A percentile compares a stretch with the other conserved stretches of the same genome.
Conservation (phyloP, 2,329 filamentous ascomycete species). For the Ophiocordyceps camponoti-leonardi region DNA sequence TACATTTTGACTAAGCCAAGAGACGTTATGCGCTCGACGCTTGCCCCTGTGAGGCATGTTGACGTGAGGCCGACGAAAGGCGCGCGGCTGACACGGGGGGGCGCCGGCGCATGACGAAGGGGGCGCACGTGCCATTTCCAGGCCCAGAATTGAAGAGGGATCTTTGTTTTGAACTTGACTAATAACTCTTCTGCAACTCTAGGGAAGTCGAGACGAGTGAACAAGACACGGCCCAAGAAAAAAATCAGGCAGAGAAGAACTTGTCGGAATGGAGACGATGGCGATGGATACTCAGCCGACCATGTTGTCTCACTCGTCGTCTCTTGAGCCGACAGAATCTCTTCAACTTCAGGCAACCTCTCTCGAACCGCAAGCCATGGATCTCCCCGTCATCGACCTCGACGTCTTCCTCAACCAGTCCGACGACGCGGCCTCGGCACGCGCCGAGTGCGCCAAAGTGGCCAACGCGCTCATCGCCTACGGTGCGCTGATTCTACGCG, state of each 20-base stretch:
- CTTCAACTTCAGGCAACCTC: slow-evolving; percentile 3
- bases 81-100: background rate
- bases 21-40: background rate
- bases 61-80: background rate
- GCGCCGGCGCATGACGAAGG: background rate
- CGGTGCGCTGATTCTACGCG: slow-evolving; percentile 41
- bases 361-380: slow-evolving; percentile 24
- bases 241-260: background rate
- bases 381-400: slow-evolving; percentile 41
- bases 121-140: background rate
- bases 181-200: background rate
- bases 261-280: background rate
- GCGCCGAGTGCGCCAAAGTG: slow-evolving; percentile 33
- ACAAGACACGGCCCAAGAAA: too few relatives aligned
- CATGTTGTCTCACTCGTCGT: background rate
- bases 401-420: slow-evolving; percentile 34
- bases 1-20: background rate
- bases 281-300: background rate
- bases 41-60: background rate
- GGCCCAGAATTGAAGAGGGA: background rate
- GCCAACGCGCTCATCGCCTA: slow-evolving; percentile 40
- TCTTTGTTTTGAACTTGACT: background rate
- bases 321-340: background rate
- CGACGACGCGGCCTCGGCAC: slow-evolving; percentile 23
- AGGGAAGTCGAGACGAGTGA: background rate